phyloP scores from a whole-genome alignment of 2,329 filamentous ascomycete species.

The Cladosporium sp. region DNA sequence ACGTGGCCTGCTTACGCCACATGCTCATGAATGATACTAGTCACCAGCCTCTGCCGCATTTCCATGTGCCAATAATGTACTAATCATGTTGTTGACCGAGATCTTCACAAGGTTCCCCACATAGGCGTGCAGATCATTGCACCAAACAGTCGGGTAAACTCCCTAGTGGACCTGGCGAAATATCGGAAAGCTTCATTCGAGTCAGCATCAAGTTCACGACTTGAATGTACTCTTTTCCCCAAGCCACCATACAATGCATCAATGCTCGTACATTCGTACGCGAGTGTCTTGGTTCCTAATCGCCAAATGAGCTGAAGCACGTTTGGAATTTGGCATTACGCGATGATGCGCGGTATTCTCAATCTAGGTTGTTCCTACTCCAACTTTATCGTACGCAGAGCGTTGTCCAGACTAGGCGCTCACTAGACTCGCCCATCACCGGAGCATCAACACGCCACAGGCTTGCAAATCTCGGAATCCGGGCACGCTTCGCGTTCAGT shows the following conservation, averaged over 20 bases:
- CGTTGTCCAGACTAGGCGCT: neutral
- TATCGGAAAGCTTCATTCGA: neutral
- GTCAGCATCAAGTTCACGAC: neutral
- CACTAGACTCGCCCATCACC: neutral
- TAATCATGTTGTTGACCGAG: neutral
- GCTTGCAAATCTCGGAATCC: neutral
- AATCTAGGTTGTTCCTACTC: neutral
- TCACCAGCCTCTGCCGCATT: neutral
- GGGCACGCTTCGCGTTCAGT: neutral
- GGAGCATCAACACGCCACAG: neutral
- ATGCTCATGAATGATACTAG: neutral
- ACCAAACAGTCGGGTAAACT: neutral
- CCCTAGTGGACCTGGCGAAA: neutral
- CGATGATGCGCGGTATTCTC: neutral
- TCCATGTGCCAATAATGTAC: conserved; percentile 1
- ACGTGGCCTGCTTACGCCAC: neutral
- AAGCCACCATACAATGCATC: neutral
- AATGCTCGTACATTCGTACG: neutral
- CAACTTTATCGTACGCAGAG: neutral
- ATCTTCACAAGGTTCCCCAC: conserved; percentile 4
- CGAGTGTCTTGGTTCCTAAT: neutral
- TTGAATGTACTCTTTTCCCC: neutral
- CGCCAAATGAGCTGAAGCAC: neutral
- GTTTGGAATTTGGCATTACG: neutral
- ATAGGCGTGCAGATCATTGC: neutral